phyloP scores from a whole-genome alignment of 75 land plant genomes.

The Cryptomeria japonica region DNA sequence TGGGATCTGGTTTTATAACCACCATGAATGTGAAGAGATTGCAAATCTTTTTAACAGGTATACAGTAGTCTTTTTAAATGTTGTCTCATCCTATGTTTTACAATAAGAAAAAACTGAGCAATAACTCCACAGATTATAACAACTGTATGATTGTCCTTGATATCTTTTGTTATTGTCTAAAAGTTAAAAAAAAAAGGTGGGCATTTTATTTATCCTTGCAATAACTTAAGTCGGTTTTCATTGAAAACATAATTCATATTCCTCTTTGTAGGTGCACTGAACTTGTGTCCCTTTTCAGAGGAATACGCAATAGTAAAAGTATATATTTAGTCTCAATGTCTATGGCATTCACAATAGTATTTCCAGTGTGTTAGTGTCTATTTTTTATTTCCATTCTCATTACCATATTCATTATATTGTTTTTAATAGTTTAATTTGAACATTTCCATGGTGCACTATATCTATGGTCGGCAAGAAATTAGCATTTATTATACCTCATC shows the following conservation, averaged over 20 bases:
- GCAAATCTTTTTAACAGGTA: conserved; percentile 91
- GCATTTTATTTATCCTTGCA: background rate
- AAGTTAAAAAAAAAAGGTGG: background rate
- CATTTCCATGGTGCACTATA: too few relatives aligned
- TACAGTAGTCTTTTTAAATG: background rate
- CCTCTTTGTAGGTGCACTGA: background rate
- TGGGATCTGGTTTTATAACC: conserved; percentile 98
- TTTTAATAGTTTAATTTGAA: too few relatives aligned
- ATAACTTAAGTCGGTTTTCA: background rate
- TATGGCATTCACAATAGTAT: too few relatives aligned
- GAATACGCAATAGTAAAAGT: background rate
- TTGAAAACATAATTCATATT: background rate
- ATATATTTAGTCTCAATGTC: background rate
- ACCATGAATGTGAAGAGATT: conserved; percentile 89
- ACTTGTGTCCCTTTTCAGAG: background rate
- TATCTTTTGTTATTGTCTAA: background rate
- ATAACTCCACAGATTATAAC: background rate
- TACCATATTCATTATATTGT: too few relatives aligned
- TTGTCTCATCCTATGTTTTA: background rate
- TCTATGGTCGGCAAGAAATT: too few relatives aligned
- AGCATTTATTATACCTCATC: too few relatives aligned
- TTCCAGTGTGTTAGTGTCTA: too few relatives aligned
- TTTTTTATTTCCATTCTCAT: too few relatives aligned
- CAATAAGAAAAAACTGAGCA: background rate
- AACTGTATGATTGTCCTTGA: background rate